Evolutionary conservation across 257 asterid species (phyloP), one percentile per base, ranked within the genome.

Genomic region (Sherardia arvensis): DNA sequence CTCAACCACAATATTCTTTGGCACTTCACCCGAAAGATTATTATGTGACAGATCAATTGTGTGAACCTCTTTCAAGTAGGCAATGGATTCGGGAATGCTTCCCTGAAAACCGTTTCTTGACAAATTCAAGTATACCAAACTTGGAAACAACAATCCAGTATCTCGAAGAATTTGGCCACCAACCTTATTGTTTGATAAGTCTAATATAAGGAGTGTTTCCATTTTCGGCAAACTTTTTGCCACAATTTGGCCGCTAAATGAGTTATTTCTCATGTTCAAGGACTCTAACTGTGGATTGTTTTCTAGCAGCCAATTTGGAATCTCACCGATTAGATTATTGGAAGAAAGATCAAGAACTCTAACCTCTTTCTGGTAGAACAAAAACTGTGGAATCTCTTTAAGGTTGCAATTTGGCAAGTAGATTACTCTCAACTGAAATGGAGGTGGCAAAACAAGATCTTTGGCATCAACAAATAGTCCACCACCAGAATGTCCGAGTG

Each of bases 31-130:
- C 7, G 29, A 34, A 32, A 68, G 62, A 47, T 30, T 20, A 32
- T 69, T 69, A 38, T 32, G 29, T 17, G 73, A 61, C 40, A 61
- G 58, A 45, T 69, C 73, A 7, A 69, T 40, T 2, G 17, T 5
- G 12, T 1, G 4, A 43, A 26, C 23, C 9, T 22, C 40, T 8
- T 34, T 32, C 73, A 61, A 32, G 63, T 69, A 49, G 33, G 68
- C 58, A 14, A 69, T 23, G 12, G 70, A 54, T 8, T 56, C 53
- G 1, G 70, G 63, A 3, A 66, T 27, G 18, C 22, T 15, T 11
- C 70, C 70, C 7, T 66, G 25, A 8, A 66, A 55, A 20, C 6
- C n/a, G 12, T 66, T 54, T 66, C 36, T 8, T 8, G 62, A 58
- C 62, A 58, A 17, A 58, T 58, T 29, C 62, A 58, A 58, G 62